Percentiles rank a stretch among this genome's conserved stretches.
These are phyloP conservation scores for Misopates orontium DNA, from an alignment of 257 asterid species.

Conservation along the genomic window DNA sequence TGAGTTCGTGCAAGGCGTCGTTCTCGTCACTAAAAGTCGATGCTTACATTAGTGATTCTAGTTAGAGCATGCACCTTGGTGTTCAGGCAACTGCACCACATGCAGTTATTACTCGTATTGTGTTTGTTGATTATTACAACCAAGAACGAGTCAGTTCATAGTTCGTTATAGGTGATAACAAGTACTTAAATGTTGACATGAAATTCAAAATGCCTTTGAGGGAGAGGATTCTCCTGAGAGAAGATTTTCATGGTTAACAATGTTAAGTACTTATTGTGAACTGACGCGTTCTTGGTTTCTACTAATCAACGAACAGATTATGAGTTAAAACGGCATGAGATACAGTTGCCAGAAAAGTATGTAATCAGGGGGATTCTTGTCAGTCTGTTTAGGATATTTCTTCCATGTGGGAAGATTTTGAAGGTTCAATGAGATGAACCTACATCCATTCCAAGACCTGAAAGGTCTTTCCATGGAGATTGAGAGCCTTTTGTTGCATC, in stretches of 20 bases:
- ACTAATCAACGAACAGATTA: too few relatives aligned
- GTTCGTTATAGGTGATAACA: slow-evolving; percentile 48
- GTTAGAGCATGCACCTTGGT: slow-evolving; percentile 64
- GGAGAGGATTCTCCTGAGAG: slow-evolving; percentile 55
- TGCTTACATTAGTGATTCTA: slow-evolving; percentile 60
- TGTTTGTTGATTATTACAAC: slow-evolving; percentile 51
- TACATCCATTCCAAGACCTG: slow-evolving; percentile 46
- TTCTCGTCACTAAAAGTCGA: slow-evolving; percentile 41
- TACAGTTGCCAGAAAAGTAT: slow-evolving; percentile 47
- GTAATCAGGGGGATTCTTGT: too few relatives aligned
- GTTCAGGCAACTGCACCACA: slow-evolving; percentile 63
- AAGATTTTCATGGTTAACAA: too few relatives aligned
- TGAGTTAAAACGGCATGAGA: too few relatives aligned
- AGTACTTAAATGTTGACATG: slow-evolving; percentile 52
- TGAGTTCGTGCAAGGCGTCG: slow-evolving; percentile 53
- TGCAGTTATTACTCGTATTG: slow-evolving; percentile 47
- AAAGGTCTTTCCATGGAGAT: slow-evolving; percentile 62
- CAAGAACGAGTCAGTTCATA: slow-evolving; percentile 54
- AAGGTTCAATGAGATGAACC: slow-evolving; percentile 66
- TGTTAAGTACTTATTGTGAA: too few relatives aligned
- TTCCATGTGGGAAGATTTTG: slow-evolving; percentile 38
- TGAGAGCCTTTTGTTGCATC: slow-evolving; percentile 56
- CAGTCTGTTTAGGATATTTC: slow-evolving; percentile 44
- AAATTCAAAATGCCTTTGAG: slow-evolving; percentile 57
- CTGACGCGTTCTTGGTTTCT: slow-evolving; percentile 35